phyloP scores from a whole-genome alignment of 2,329 filamentous ascomycete species.

The Microsporum ferrugineum region DNA sequence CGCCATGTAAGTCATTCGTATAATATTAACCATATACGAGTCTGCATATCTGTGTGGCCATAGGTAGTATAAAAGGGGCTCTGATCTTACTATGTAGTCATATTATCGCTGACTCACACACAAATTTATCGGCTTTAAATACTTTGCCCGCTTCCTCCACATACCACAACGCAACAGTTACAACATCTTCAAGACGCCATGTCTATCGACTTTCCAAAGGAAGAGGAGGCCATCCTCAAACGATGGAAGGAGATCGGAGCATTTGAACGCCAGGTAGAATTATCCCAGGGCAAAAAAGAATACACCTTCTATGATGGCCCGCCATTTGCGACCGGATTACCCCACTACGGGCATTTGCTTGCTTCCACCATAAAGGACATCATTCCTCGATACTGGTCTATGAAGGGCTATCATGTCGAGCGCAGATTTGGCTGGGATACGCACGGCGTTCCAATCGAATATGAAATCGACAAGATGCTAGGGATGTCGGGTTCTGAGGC shows the following conservation, averaged over 20 bases:
- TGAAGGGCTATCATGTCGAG: constrained; percentile 90
- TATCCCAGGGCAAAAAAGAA: constrained; percentile 67
- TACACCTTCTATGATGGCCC: constrained; percentile 95
- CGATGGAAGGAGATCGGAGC: constrained; percentile 88
- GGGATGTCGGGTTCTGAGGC: constrained; percentile 79
- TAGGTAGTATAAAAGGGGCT: not conserved
- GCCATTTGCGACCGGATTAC: constrained; percentile 61
- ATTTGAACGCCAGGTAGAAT: constrained; percentile 75
- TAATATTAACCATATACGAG: not conserved
- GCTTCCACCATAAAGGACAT: constrained; percentile 96
- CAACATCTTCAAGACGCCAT: constrained; percentile 37
- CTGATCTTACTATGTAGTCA: not conserved
- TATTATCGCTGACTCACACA: not conserved
- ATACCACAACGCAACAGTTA: not conserved
- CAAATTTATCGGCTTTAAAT: not conserved
- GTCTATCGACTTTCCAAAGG: constrained; percentile 86
- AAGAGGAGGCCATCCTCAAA: constrained; percentile 74
- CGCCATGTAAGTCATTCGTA: not conserved
- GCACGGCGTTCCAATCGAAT: constrained; percentile 87
- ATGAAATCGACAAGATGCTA: constrained; percentile 94
- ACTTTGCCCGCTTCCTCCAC: not conserved
- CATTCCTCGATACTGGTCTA: constrained; percentile 91
- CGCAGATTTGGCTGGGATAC: constrained; percentile 93
- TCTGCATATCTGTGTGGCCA: not conserved
- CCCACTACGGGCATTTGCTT: constrained; percentile 65